Conservation (phyloP, 2,329 filamentous ascomycete genomes). For the Blastomyces silverae region DNA sequence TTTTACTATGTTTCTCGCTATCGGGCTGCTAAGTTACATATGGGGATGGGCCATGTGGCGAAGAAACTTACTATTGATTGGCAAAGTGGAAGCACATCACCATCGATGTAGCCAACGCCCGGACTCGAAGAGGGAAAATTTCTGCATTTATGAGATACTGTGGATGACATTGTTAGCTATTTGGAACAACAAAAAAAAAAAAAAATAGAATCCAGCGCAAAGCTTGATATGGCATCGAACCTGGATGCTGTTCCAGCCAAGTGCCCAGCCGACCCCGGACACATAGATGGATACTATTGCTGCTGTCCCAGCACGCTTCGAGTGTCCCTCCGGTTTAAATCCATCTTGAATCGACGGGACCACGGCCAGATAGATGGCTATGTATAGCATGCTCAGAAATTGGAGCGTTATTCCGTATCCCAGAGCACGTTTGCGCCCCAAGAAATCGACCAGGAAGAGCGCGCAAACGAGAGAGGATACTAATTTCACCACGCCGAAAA, state of each 20-base stretch:
- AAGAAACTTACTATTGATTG: constrained; percentile 27
- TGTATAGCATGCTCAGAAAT: constrained; percentile 49
- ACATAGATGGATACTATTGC: constrained; percentile 43
- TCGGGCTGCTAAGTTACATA: neutral
- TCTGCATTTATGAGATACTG: constrained; percentile 45
- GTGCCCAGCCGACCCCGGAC: constrained; percentile 42
- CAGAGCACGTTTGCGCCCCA: constrained; percentile 59
- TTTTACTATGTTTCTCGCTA: neutral
- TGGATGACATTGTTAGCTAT: neutral
- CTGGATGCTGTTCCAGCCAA: constrained; percentile 43
- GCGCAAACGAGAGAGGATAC: constrained; percentile 59
- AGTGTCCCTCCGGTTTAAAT: constrained; percentile 17
- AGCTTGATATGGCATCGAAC: neutral
- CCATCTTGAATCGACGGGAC: constrained; percentile 29
- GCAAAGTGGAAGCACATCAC: constrained; percentile 43
- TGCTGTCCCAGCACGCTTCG: constrained; percentile 32
- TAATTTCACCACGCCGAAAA: constrained; percentile 69
- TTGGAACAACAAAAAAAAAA: neutral
- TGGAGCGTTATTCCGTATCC: constrained; percentile 46
- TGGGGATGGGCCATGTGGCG: neutral
- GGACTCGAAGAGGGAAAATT: constrained; percentile 41
- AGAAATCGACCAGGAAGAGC: constrained; percentile 66
- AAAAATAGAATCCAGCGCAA: neutral
- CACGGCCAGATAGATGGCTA: constrained; percentile 46
- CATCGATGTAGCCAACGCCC: constrained; percentile 38